Evolutionary conservation across 495 filamentous ascomycete genomes (phyloP), one percentile per base, ranked within the genome.

Genomic region (Filosporella fistucella): DNA sequence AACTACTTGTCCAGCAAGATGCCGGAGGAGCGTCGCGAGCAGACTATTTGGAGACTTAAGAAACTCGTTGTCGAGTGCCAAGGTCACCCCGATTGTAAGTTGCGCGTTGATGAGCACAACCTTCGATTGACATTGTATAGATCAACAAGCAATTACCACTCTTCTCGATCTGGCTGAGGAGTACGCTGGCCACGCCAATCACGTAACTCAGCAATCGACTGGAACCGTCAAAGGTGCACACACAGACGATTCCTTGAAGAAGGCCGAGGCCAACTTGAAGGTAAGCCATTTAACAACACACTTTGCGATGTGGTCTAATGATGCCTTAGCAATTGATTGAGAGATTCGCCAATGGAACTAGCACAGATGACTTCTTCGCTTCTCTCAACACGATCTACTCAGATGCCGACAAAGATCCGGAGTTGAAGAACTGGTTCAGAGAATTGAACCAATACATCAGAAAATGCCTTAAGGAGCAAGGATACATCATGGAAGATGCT

Each of bases 31-130:
- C 89, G 94, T 48, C 89, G 91, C 23, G 90, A 97, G 2, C 91
- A 95, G 71, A 82, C 81, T 20, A 81, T 96, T 57, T 96, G 82
- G 77, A 86, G 93, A 38, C 64, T 98, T 47, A 97, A 96, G 81
- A 97, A 96, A 78, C 95, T 98, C 88, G 68, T 98, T 21, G 75
- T 96, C 45, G 93, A 98, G 72, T 85, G 95, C 46, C 93, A 98
- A 63, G 83, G 89, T 30, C 93, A 96, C 60, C 79, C 82, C 42
- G 93, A 97, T 52, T 98, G 81, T 84, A 63, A 63, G 80, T 64
- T 22, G 4, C 11, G n/a, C 26, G 1, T 35, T n/a, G n/a, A n/a
- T n/a, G n/a, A n/a, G n/a, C n/a, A n/a, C 17, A 22, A 3, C 30
- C 20, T 32, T 26, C 14, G 34, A 33, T 45, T 54, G 28, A 54